Evolutionary conservation across 352 stramenopile genomes (phyloP), one percentile per base, ranked within the genome.

Genomic region (Salisapilia sapeloensis): DNA sequence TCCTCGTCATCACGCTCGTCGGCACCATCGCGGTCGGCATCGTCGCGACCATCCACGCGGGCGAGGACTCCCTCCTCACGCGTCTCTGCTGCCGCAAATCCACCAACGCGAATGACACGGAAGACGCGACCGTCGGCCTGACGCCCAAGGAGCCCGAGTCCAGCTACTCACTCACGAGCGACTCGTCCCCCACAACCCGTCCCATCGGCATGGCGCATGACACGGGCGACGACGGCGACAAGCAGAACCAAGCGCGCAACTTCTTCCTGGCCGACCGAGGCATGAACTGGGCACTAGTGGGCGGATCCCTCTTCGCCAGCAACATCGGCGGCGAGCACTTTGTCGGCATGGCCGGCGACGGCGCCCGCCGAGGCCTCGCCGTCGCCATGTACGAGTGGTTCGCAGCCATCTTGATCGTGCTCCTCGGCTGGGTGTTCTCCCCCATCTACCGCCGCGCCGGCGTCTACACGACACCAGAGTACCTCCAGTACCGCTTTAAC

Each of bases 241-340:
- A 66, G 27, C 40, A 54, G 2, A 44, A 67, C 28, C 51, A 46
- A 37, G 33, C 54, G 24, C 35, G 39, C 15, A 72, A 62, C 47
- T 80, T 75, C 39, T 80, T 77, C 39, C 35, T 80, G 4, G 64
- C 64, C 1, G 64, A 80, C 29, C 56, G 60, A 6, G 56, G 61
- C 31, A 75, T 77, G 61, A 53, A 72, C 49, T 76, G 64, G 60
- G 76, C 70, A 33, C 57, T 72, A 23, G 57, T 76, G 4, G 60
- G 60, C 13, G 60, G 60, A 24, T 57, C 61, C 18, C 34, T 78
- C 4, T 81, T 78, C 34, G 62, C 62, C 10, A 70, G 51, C 30
- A 78, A 81, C 46, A 76, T 81, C 42, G 65, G 65, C 29, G 58
- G 59, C 10, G 56, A 78, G 38, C 62, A 78, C 42, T 81, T 81